Base-by-base conservation (phyloP, 2,329 filamentous ascomycete species). In the Ceratocystis colombiana region DNA sequence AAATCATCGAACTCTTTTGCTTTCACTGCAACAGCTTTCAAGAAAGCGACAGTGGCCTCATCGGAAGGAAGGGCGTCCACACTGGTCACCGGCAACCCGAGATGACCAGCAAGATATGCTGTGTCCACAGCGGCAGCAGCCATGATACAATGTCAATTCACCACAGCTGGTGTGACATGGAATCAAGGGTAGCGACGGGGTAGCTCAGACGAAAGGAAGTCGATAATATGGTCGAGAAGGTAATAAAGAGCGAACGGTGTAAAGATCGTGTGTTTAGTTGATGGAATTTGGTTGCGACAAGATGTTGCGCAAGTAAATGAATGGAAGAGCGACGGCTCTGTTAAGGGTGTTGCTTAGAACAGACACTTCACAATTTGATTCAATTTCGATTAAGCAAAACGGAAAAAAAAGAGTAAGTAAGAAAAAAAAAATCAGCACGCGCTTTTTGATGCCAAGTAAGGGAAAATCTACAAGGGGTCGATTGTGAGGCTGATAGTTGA, bases 1-100 rank as follows among this genome's bases (percentile, higher is more conserved):
- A 96, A 78, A 48, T 86, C 83, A 73, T 96, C 90, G 71, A 84
- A 87, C 72, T 96, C 90, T 71, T 87, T 88, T 45, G 89, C 90
- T 75, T 94, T 96, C 37, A 79, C 78, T 28, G 87, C 83, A 64
- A 97, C 84, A 30, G 88, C 87, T 69, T 84, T 80, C 50, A 99
- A 82, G 64, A 99, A 80, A 53, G 83, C 79, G 67, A 83, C 82
- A 70, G 96, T 88, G 2, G 91, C 96, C 62, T 89, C 89, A 48
- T 82, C 80, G 67, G 86, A 84, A 50, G 86, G 79, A 71, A 86
- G 76, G 28, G 81, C 79, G 61, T 81, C 77, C 62, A 93, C 74
- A 30, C 82, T 84, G 22, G 81, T 78, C 76, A 89, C 82, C 33
- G 87, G 82, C 74, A 92, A 77, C 73, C 83, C 82, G 72, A 88